Evolutionary conservation across 176 grass and related monocot species (phyloP).

Genomic region (Poa annua): DNA sequence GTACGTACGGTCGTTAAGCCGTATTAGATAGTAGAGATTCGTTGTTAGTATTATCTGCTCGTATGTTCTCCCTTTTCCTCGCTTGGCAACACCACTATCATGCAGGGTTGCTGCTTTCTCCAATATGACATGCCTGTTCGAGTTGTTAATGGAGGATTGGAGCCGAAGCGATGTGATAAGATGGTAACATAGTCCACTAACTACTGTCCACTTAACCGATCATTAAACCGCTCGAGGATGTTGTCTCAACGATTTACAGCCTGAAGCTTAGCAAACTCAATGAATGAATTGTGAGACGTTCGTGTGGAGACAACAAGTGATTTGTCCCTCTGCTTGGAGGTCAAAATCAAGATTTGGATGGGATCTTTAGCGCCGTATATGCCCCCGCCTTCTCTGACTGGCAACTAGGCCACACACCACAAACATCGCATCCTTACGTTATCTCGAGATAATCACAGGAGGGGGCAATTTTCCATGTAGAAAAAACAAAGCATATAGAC

Average conservation of each 20-base stretch:
- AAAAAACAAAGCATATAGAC: not conserved
- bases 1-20: too few relatives aligned
- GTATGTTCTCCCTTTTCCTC: not conserved
- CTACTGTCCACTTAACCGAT: not conserved
- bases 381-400: not conserved
- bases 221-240: not conserved
- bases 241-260: not conserved
- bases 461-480: too few relatives aligned
- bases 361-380: not conserved
- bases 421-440: not conserved
- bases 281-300: not conserved
- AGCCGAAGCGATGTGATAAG: slow-evolving; percentile 11
- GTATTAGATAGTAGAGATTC: too few relatives aligned
- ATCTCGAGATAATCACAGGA: not conserved
- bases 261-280: not conserved
- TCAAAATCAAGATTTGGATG: not conserved
- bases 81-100: not conserved
- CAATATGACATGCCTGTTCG: not conserved
- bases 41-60: not conserved
- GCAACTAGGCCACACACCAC: not conserved
- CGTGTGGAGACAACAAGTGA: not conserved
- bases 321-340: not conserved
- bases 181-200: slow-evolving; percentile 35
- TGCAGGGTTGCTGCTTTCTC: not conserved
- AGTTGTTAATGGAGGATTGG: slow-evolving; percentile 33